Base-by-base conservation (phyloP, 2,329 filamentous ascomycete species). In the Chrysoporthe deuterocubensis region DNA sequence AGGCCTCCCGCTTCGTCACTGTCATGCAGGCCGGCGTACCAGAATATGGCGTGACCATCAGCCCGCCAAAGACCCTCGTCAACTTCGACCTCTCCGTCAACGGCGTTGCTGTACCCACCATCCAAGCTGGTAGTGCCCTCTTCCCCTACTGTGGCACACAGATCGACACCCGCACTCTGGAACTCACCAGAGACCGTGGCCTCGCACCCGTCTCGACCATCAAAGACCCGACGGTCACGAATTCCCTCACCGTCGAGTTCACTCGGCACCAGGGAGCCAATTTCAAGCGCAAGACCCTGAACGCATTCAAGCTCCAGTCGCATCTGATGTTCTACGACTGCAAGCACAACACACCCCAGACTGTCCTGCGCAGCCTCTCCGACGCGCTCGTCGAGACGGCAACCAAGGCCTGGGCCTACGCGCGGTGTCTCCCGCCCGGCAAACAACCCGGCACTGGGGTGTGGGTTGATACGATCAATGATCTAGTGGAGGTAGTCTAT, bases 91-190 rank as follows among this genome's bases (percentile, higher is more conserved):
- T 91, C 60, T 75, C 75, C 0, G 80, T 94, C 52, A 79, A 84
- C 42, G 88, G 84, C 0, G 75, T 76, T 8, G 77, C 80, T 42
- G 84, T 92, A 50, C 81, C 83, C 3, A 82, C 84, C 50, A 74
- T 87, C 50, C 73, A 77, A 1, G 73, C 72, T 0, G 76, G 74
- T 4, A 67, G 60, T 73, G 2, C 54, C 32, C 72, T 72, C n/a
- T 98, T 99, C 76, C 93, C 95, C 0, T 99, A 97, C 78, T 98
- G 96, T 75, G 96, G 96, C 50, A 87, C 88, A 54, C 78, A 88
- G 18, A 93, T 99, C 72, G 83, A 97, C 75, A 92, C 89, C 21
- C 80, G 80, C 63, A 94, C 91, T 0, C 81, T 99, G 40, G 89
- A 93, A 69, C 86, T 98, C 60, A 85, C 82, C 73, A 94, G 92